Evolutionary conservation across 805 yeast genomes (phyloP).

Genomic region (Allodekkera sacchari): DNA sequence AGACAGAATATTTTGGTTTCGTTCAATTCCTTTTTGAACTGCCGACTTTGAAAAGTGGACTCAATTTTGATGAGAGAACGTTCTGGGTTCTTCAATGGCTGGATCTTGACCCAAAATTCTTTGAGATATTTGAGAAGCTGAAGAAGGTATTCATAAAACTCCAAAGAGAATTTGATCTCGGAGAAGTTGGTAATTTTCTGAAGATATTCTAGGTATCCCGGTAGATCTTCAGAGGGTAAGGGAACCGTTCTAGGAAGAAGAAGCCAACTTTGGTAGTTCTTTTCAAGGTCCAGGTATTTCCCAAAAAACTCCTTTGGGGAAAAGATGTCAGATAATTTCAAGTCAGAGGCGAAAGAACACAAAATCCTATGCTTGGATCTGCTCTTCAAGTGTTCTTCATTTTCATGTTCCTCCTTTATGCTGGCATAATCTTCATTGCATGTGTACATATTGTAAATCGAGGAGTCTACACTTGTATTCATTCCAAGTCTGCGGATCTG

Average conservation of each 20-base stretch:
- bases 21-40: conserved; percentile 12
- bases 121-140: conserved; percentile 35
- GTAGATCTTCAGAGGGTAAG: conserved; percentile 6
- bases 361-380: conserved; percentile 5
- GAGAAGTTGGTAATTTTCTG: conserved; percentile 21
- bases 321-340: conserved; percentile 44
- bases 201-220: conserved; percentile 31
- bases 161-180: not conserved
- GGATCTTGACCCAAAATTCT: conserved; percentile 35
- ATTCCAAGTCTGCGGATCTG: no score
- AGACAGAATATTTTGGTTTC: conserved; percentile 35
- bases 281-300: conserved; percentile 47
- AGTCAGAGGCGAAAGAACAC: conserved; percentile 17
- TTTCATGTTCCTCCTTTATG: not conserved
- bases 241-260: conserved; percentile 27
- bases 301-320: conserved; percentile 59
- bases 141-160: not conserved
- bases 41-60: conserved; percentile 6
- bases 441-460: conserved; percentile 25
- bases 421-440: conserved; percentile 9
- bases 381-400: conserved; percentile 7
- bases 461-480: no score
- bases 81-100: conserved; percentile 40
- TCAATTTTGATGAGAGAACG: conserved; percentile 20
- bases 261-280: conserved; percentile 46